Evolutionary conservation across 768 basidiomycete genomes (phyloP), one percentile per base, ranked within the genome.

Genomic region (Mycena filopes): DNA sequence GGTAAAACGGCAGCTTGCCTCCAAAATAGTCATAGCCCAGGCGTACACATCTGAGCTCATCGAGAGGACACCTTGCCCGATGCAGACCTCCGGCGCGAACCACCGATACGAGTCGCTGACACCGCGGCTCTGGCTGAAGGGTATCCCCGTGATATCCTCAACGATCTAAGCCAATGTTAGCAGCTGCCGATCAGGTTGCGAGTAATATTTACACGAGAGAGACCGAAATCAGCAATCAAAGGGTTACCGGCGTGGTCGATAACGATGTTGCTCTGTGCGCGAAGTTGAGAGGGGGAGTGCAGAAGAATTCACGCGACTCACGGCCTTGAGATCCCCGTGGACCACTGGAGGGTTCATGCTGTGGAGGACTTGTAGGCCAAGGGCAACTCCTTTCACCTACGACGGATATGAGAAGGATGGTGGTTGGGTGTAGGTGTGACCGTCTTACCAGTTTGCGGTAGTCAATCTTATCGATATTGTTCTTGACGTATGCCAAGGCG

Each of bases 71-170:
- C 83, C 86, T 67, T 82, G 79, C 16, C 84, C 84, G 55, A 79
- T 73, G 66, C 82, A 86, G 11, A 87, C 75, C 70, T 88, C 87
- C 5, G 87, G 87, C 25, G 87, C 86, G 60, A 87, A 80, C 83
- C 86, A 87, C 43, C 81, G 74, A 60, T 81, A 83, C 1, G 82
- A 81, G 48, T 84, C 81, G 9, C 80, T 76, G 43, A 82, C 80
- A 20, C 82, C 81, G 16, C 77, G 78, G 66, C 82, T 84, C 68
- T 87, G 86, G 3, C 86, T 86, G 66, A 88, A 83, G 12, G 86
- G 85, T 2, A 84, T 82, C 1, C 86, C 87, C 13, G 84, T 84
- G 54, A 86, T 81, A 55, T 87, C 86, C 66, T 87, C 84, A 25
- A 87, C 80, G 20, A 87, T 82, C 86, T 88, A 63, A 15, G 21